phyloP scores from a whole-genome alignment of 345 rosid species.

The Angophora floribunda region DNA sequence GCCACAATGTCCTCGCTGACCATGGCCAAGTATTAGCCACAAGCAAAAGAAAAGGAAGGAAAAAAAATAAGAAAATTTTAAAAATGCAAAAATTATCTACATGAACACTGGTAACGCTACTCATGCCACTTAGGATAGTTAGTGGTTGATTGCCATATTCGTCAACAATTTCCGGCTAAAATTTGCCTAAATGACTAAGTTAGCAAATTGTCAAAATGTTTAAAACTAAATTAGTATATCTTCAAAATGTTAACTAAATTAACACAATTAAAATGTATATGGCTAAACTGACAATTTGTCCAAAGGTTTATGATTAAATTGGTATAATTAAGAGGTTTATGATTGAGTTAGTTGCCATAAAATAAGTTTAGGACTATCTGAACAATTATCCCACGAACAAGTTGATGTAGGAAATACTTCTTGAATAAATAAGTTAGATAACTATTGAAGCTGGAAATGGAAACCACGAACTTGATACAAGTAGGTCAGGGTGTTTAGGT shows the following conservation, averaged over 20 bases:
- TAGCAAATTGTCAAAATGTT: too few relatives aligned
- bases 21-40: not conserved
- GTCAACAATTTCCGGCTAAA: not conserved
- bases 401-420: not conserved
- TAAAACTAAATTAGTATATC: too few relatives aligned
- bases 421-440: not conserved
- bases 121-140: not conserved
- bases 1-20: accelerated
- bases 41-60: not conserved
- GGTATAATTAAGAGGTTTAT: too few relatives aligned
- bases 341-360: accelerated
- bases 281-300: accelerated
- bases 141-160: not conserved
- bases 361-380: too few relatives aligned
- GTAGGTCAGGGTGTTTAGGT: not conserved
- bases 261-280: too few relatives aligned
- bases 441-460: not conserved
- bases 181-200: too few relatives aligned
- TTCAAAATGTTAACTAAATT: too few relatives aligned
- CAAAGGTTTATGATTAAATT: too few relatives aligned
- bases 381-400: accelerated
- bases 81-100: too few relatives aligned
- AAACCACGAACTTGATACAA: not conserved
- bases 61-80: too few relatives aligned
- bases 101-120: not conserved